phyloP scores from a whole-genome alignment of 2,329 filamentous ascomycete genomes.

The Exutisphaerella laricina region DNA sequence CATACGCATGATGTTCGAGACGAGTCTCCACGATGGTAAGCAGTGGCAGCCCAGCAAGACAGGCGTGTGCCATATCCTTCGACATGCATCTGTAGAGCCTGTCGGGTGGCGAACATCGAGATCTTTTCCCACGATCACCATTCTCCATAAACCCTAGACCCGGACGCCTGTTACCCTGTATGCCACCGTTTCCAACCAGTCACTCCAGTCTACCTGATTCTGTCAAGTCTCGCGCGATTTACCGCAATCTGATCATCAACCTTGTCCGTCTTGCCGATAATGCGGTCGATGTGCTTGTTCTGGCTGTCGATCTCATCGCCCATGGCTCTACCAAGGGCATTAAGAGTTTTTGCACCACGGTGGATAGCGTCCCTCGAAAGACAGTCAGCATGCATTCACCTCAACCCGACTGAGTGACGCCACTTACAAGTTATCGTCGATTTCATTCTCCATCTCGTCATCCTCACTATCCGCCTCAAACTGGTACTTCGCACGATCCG shows the following conservation, averaged over 20 bases:
- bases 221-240: constrained; percentile 66
- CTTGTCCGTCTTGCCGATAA: constrained; percentile 64
- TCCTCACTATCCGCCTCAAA: constrained; percentile 71
- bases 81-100: no score
- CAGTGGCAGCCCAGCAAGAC: no score
- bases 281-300: constrained; percentile 70
- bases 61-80: no score
- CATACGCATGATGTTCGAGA: no score
- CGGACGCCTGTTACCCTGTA: no score
- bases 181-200: neutral
- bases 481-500: constrained; percentile 66
- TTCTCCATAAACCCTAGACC: neutral
- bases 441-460: constrained; percentile 53
- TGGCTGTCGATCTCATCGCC: constrained; percentile 69
- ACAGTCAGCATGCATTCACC: no score
- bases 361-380: constrained; percentile 53
- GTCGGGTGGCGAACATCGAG: no score
- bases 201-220: constrained; percentile 46
- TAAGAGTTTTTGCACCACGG: constrained; percentile 62
- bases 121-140: no score
- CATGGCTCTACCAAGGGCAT: constrained; percentile 67
- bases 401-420: neutral
- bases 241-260: constrained; percentile 77
- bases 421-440: constrained; percentile 36
- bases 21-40: no score